A percentile compares a stretch with the other conserved stretches of the same genome.
Evolutionary conservation across 2,329 filamentous ascomycete species (phyloP).

Genomic region (Fusarium nanum): DNA sequence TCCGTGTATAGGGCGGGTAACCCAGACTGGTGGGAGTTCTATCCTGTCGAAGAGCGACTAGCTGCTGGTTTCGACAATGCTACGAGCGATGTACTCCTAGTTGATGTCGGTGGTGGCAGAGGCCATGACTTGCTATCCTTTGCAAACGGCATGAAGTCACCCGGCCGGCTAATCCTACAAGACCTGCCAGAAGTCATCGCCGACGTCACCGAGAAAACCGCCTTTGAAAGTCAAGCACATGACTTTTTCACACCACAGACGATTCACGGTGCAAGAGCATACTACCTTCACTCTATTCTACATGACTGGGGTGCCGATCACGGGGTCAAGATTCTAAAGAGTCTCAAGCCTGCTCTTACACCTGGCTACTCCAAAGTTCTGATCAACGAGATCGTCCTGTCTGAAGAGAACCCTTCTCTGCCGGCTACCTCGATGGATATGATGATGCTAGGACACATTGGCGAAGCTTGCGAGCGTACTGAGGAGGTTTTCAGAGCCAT

Average conservation of each 20-base stretch:
- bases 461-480: constrained; percentile 21
- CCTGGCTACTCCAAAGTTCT: constrained; percentile 29
- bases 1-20: constrained; percentile 25
- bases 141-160: neutral
- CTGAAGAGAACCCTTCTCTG: constrained; percentile 15
- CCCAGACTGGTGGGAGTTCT: constrained; percentile 25
- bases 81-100: constrained; percentile 21
- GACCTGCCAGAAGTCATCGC: constrained; percentile 38
- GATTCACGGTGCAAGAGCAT: constrained; percentile 18
- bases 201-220: neutral
- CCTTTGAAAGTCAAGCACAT: constrained; percentile 6
- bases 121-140: constrained; percentile 40
- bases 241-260: constrained; percentile 41
- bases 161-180: constrained; percentile 29
- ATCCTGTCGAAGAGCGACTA: constrained; percentile 16
- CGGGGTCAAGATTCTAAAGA: constrained; percentile 48
- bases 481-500: constrained; percentile 12
- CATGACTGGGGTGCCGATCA: constrained; percentile 54
- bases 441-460: constrained; percentile 33
- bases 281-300: constrained; percentile 49
- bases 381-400: constrained; percentile 31
- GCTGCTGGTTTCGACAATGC: constrained; percentile 1
- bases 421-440: constrained; percentile 29
- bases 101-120: constrained; percentile 35
- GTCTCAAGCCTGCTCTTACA: constrained; percentile 47